Conservation (phyloP, 2,329 filamentous ascomycete genomes). For the Pyrenophora teres region DNA sequence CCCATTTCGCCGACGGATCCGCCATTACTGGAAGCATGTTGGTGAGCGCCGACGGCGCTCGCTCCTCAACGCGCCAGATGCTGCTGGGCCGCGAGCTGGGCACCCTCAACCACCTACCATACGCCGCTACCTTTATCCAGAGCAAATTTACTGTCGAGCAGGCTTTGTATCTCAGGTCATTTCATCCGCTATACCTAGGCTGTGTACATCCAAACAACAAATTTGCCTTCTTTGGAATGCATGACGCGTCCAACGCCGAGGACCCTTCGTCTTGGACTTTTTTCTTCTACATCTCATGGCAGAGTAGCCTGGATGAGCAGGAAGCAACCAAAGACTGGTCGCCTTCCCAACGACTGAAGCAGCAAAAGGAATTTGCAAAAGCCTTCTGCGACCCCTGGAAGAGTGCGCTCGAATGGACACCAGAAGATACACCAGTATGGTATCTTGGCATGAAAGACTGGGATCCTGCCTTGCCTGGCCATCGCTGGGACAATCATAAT, state of each 20-base stretch:
- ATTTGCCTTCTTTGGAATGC: conserved; percentile 54
- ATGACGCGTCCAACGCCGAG: conserved; percentile 47
- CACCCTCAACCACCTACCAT: conserved; percentile 48
- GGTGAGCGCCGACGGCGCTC: conserved; percentile 46
- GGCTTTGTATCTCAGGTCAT: conserved; percentile 51
- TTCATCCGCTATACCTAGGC: conserved; percentile 53
- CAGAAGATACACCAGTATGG: conserved; percentile 42
- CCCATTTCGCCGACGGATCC: conserved; percentile 43
- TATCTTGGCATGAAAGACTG: conserved; percentile 44
- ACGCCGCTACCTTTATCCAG: conserved; percentile 54
- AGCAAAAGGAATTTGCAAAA: conserved; percentile 49
- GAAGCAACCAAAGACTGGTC: conserved; percentile 44
- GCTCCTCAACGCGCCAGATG: conserved; percentile 35
- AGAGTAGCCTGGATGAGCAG: conserved; percentile 48
- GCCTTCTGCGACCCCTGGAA: conserved; percentile 53
- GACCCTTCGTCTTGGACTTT: conserved; percentile 52
- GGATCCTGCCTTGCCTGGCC: conserved; percentile 38
- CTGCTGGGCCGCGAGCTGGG: conserved; percentile 35
- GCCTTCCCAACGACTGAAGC: conserved; percentile 44
- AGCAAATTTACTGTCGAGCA: conserved; percentile 50
- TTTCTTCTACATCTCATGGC: conserved; percentile 57
- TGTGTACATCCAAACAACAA: conserved; percentile 52
- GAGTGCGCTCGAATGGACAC: conserved; percentile 44
- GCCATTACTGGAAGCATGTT: conserved; percentile 38
- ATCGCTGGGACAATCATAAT: conserved; percentile 42